Evolutionary conservation across 2,329 filamentous ascomycete species (phyloP).

Genomic region (Phialocephala subalpina): DNA sequence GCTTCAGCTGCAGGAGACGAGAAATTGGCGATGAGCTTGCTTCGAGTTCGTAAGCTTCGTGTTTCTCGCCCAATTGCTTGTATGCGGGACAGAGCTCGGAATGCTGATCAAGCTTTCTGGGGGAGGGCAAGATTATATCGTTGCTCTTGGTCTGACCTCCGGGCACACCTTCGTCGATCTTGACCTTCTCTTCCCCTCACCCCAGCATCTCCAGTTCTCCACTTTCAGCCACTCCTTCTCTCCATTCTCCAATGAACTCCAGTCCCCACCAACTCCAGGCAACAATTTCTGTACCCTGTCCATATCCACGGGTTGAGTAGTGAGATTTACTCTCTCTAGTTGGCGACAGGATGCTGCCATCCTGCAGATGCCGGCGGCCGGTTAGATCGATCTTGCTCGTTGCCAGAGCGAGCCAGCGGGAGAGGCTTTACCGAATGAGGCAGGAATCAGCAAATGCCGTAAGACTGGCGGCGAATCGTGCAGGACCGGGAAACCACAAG

Average conservation of each 20-base stretch:
- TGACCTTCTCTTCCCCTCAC: slow-evolving; percentile 7
- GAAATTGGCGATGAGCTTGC: slow-evolving; percentile 8
- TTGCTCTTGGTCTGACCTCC: slow-evolving; percentile 5
- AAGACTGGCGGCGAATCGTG: neutral
- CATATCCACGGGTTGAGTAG: neutral
- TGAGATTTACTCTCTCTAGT: neutral
- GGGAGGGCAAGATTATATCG: neutral
- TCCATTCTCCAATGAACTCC: neutral
- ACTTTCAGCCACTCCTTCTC: neutral
- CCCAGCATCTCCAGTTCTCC: neutral
- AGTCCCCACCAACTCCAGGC: slow-evolving; percentile 5
- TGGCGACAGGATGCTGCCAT: neutral
- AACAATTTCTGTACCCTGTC: slow-evolving; percentile 13
- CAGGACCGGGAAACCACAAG: neutral
- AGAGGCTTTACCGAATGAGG: neutral
- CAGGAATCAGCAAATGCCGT: slow-evolving; percentile 3
- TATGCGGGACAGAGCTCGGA: neutral
- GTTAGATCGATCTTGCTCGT: slow-evolving; percentile 2
- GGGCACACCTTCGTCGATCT: slow-evolving; percentile 1
- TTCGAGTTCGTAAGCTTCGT: slow-evolving; percentile 6
- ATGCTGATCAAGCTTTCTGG: neutral
- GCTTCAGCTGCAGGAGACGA: neutral
- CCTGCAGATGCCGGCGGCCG: neutral
- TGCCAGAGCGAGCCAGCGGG: neutral
- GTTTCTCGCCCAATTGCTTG: slow-evolving; percentile 1